Base-by-base conservation (phyloP, 2,329 filamentous ascomycete genomes). In the Colletotrichum liaoningense region DNA sequence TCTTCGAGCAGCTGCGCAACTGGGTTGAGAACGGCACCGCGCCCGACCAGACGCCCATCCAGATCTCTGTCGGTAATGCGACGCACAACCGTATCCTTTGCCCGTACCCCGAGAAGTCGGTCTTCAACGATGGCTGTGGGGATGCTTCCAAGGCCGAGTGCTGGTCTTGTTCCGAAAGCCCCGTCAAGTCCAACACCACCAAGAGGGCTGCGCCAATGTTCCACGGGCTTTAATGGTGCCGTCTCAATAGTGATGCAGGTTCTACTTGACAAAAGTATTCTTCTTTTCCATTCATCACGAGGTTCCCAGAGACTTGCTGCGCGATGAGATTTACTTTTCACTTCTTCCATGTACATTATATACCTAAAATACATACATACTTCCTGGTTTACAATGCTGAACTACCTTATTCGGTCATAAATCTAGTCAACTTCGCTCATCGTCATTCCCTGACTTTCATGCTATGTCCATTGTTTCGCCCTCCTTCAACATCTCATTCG, bases 71-170 rank as follows among this genome's bases (percentile, higher is more conserved):
- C n/a, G 71, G 69, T 16, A 58, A 60, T 9, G 49, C 35, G 24
- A 67, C 35, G 1, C 67, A 83, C 49, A 78, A 80, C 49, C 80
- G 85, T 26, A 79, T 79, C 22, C 76, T 87, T 67, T 88, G 86
- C 75, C 78, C 78, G 54, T 81, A 79, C 69, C 78, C 79, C 2
- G 75, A 78, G 57, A 77, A 76, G 16, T 74, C 80, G 74, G 77
- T 24, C 76, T 84, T 80, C 6, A 4, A 7, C 30, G n/a, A 35
- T 6, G 55, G 28, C 1, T 69, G 59, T 19, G 67, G 59, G 4
- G 35, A 58, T 26, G 33, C 59, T 2, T 35, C 67, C 3, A 14
- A 64, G 22, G 59, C 26, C 11, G n/a, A 58, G 28, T 69, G 59
- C 35, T 69, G 67, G 67, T 58, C 35, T 9, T 69, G 67, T 4